These are phyloP conservation scores for Leishmania gerbilli DNA, from an alignment of 208 protist species.

Conservation along the genomic window DNA sequence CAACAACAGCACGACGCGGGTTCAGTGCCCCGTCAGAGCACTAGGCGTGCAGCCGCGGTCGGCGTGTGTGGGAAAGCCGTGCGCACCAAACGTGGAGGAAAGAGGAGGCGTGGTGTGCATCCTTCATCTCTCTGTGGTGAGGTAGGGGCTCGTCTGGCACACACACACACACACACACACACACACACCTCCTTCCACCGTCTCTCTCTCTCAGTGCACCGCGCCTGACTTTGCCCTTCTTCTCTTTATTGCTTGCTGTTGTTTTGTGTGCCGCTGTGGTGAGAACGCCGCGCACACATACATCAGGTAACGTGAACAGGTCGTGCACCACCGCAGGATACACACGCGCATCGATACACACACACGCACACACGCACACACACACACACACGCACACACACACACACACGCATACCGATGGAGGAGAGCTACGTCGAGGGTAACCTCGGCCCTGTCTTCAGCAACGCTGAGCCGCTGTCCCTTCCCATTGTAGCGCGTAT, in stretches of 20 bases:
- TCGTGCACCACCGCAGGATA: neutral
- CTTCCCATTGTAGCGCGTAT: slow-evolving; percentile 65
- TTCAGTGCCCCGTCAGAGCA: neutral
- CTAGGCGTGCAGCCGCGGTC: neutral
- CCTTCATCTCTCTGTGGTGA: neutral
- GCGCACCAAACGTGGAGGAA: neutral
- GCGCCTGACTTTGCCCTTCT: neutral
- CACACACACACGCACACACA: neutral
- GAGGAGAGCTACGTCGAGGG: slow-evolving; percentile 82
- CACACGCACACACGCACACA: neutral
- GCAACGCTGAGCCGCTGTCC: slow-evolving; percentile 68
- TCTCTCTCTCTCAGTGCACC: neutral
- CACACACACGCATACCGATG: slow-evolving; percentile 20
- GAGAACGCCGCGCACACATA: neutral
- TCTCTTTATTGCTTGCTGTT: too few species aligned
- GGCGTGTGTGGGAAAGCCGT: neutral
- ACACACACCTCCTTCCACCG: neutral
- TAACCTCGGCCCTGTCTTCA: slow-evolving; percentile 73
- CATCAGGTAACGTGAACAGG: neutral
- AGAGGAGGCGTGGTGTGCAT: neutral
- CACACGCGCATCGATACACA: neutral
- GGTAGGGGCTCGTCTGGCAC: neutral
- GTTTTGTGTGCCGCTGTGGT: neutral
- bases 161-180: too few species aligned
- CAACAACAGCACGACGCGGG: neutral